Evolutionary conservation across 1,284 basidiomycete species (phyloP), one percentile per base, ranked within the genome.

Genomic region (Tilletia indica): DNA sequence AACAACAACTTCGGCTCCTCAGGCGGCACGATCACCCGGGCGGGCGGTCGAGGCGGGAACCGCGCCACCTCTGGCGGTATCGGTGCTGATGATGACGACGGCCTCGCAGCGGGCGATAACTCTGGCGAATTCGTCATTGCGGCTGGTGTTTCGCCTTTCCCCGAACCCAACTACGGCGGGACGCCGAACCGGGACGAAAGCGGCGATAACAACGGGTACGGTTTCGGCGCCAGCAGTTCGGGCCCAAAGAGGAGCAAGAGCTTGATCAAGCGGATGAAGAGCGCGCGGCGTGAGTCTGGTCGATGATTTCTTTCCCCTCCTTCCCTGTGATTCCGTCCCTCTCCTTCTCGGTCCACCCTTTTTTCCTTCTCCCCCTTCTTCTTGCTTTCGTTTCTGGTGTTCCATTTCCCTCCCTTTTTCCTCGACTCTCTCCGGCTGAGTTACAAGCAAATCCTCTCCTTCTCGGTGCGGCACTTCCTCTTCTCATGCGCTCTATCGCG

Each of bases 251-350:
- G 80, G 49, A 77, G 68, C 73, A 81, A 81, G 74, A 76, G 74
- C 68, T 73, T 81, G 63, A 75, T 81, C 71, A 80, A 80, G 72
- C 72, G 78, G 25, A 80, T 81, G 45, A 77, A 77, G 70, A 76
- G 16, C n/a, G 73, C 73, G 16, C 68, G 73, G 72, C 76, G 76
- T 78, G 77, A 76, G 75, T 34, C 72, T 58, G 61, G 34, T 16
- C 38, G 61, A 42, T 64, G 61, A 64, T 12, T 0, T 49, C 47
- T 54, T 54, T 19, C 25, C 42, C 25, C 51, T 31, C 19, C 4
- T 54, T 54, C 51, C 51, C 25, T 54, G 8, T 54, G 47, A 12
- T n/a, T n/a, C n/a, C n/a, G 47, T n/a, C 11, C 51, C 25, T 31
- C 51, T 54, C n/a, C 51, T 54, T 19, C 4, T 4, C 16, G 6